These are phyloP conservation scores for Monosporascus sp. DNA, from an alignment of 2,329 filamentous ascomycete species.

Conservation along the genomic window DNA sequence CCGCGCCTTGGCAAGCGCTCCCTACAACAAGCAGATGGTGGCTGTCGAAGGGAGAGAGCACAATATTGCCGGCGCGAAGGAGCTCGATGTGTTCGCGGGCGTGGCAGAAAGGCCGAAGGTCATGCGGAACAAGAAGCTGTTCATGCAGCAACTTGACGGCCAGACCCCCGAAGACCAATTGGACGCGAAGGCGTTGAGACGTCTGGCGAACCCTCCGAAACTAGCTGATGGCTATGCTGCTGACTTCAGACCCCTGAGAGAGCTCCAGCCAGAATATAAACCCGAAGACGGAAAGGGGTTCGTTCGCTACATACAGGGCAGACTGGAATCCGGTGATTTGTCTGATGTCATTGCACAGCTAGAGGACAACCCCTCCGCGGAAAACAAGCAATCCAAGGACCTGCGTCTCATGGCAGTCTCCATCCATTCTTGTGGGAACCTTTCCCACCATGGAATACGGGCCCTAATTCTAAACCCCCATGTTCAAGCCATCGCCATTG, in stretches of 20 bases:
- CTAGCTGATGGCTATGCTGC: conserved; percentile 24
- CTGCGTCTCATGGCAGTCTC: conserved; percentile 78
- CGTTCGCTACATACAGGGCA: conserved; percentile 73
- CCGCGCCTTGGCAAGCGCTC: conserved; percentile 74
- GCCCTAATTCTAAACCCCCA: conserved; percentile 78
- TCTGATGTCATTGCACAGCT: conserved; percentile 27
- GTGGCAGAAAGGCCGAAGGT: conserved; percentile 67
- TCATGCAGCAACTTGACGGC: conserved; percentile 45
- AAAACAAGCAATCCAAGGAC: conserved; percentile 25
- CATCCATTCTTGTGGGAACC: conserved; percentile 93
- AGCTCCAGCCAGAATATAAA: conserved; percentile 47
- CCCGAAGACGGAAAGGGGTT: conserved; percentile 59
- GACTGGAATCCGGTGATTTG: conserved; percentile 68
- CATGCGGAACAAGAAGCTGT: conserved; percentile 79
- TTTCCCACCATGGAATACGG: conserved; percentile 90
- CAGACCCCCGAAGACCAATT: conserved; percentile 35
- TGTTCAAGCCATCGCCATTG: conserved; percentile 86
- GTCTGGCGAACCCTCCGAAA: conserved; percentile 27
- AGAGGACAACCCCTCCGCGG: conserved; percentile 22
- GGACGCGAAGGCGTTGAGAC: conserved; percentile 33
- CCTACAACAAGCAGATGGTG: conserved; percentile 81
- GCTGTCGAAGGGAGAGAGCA: conserved; percentile 83
- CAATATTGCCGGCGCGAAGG: conserved; percentile 80
- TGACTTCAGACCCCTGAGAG: conserved; percentile 46
- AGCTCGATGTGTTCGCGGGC: conserved; percentile 77